Conservation (phyloP, 1,139 yeast species). For the Pichia sp. region DNA sequence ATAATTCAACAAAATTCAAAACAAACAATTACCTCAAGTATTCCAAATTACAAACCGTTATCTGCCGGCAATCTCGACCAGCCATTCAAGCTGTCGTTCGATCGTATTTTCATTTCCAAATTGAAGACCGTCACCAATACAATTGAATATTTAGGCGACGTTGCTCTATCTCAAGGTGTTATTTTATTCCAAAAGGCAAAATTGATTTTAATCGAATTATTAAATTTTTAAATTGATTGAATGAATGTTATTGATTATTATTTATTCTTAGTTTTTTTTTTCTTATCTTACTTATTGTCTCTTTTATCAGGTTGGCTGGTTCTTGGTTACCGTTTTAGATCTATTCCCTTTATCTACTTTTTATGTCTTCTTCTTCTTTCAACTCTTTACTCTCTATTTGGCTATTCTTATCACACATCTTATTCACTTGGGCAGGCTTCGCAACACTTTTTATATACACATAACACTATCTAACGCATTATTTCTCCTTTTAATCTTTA, state of each 20-base stretch:
- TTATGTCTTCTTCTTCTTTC: no score
- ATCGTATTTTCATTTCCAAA: slow-evolving; percentile 1
- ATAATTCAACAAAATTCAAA: not conserved
- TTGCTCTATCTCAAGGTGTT: slow-evolving; percentile 3
- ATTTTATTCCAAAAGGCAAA: slow-evolving; percentile 9
- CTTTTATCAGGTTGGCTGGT: no score
- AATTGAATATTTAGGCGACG: slow-evolving; percentile 7
- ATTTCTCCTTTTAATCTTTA: no score
- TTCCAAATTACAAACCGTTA: not conserved
- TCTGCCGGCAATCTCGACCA: not conserved
- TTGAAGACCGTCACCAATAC: not conserved
- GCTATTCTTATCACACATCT: no score
- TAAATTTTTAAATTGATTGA: slow-evolving; percentile 4
- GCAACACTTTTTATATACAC: no score
- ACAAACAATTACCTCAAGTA: not conserved
- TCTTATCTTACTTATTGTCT: not conserved
- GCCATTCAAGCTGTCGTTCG: not conserved
- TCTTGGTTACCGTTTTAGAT: not conserved
- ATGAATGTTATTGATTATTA: not conserved
- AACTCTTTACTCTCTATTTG: no score
- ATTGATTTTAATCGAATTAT: slow-evolving; percentile 4
- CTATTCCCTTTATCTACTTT: not conserved
- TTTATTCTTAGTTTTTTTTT: not conserved
- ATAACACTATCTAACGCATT: no score
- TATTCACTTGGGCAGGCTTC: no score